Conservation (phyloP, 2,329 filamentous ascomycete species). For the Verticillium tricorpus region DNA sequence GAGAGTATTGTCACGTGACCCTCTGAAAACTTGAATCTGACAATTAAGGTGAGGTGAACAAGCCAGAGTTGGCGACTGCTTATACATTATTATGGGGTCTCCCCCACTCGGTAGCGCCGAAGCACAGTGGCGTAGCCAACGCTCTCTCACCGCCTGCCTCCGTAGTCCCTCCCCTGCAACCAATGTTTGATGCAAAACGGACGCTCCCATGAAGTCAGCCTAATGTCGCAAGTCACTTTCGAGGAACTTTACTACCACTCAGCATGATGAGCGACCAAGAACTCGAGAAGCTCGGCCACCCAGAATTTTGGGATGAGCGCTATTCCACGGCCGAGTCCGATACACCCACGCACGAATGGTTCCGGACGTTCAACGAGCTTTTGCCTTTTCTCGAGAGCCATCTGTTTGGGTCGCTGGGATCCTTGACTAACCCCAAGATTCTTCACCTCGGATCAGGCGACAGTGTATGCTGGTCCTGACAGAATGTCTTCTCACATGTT, state of each 20-base stretch:
- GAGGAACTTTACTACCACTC: neutral
- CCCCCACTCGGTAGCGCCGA: too few species aligned
- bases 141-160: neutral
- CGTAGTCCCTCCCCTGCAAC: neutral
- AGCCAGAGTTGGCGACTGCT: too few species aligned
- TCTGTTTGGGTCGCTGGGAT: conserved; percentile 28
- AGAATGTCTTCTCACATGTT: neutral
- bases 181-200: neutral
- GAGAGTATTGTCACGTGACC: too few species aligned
- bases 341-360: conserved; percentile 48
- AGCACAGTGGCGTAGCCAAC: too few species aligned
- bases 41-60: too few species aligned
- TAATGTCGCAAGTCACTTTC: neutral
- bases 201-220: neutral
- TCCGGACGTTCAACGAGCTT: conserved; percentile 42
- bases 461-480: conserved; percentile 33
- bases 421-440: conserved; percentile 31
- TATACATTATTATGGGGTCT: too few species aligned
- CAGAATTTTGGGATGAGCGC: neutral
- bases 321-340: conserved; percentile 24
- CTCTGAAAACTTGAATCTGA: too few species aligned
- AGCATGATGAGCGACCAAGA: neutral
- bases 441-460: conserved; percentile 55
- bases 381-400: conserved; percentile 39
- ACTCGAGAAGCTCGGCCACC: neutral